Percentiles rank a stretch among this genome's conserved stretches.
These are phyloP conservation scores for Aureobasidium sp. DNA, from an alignment of 2,329 filamentous ascomycete species.

Conservation along the genomic window DNA sequence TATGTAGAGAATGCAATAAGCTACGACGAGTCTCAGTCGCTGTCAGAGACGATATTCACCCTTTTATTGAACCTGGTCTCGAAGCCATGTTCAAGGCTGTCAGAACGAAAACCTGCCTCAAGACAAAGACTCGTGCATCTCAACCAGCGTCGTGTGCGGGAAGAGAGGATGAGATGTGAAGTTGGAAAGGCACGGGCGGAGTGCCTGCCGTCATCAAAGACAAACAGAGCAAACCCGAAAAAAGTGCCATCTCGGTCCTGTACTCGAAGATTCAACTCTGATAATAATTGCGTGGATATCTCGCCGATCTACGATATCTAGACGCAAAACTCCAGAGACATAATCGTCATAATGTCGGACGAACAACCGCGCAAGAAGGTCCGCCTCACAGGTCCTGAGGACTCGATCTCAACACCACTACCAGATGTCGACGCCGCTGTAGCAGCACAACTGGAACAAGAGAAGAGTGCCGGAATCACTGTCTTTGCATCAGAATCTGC, in stretches of 20 bases:
- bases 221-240: slow-evolving; percentile 12
- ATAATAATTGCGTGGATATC: not conserved
- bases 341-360: not conserved
- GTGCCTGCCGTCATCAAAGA: not conserved
- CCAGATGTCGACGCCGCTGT: not conserved
- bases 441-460: slow-evolving; percentile 31
- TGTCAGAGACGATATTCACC: not conserved
- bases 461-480: slow-evolving; percentile 52
- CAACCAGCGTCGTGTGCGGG: not conserved
- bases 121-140: not conserved
- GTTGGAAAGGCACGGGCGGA: not conserved
- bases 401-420: not conserved
- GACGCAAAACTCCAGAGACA: not conserved
- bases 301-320: not conserved
- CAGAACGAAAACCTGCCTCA: not conserved
- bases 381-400: slow-evolving; percentile 14
- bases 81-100: not conserved
- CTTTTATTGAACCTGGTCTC: too few species aligned
- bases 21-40: not conserved
- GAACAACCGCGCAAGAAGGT: slow-evolving; percentile 17
- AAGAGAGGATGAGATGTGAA: not conserved
- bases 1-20: not conserved
- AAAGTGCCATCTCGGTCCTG: not conserved
- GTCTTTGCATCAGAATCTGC: slow-evolving; percentile 54
- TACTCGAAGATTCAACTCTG: not conserved